Base-by-base conservation (phyloP, 345 rosid species). In the Brassica carinata region DNA sequence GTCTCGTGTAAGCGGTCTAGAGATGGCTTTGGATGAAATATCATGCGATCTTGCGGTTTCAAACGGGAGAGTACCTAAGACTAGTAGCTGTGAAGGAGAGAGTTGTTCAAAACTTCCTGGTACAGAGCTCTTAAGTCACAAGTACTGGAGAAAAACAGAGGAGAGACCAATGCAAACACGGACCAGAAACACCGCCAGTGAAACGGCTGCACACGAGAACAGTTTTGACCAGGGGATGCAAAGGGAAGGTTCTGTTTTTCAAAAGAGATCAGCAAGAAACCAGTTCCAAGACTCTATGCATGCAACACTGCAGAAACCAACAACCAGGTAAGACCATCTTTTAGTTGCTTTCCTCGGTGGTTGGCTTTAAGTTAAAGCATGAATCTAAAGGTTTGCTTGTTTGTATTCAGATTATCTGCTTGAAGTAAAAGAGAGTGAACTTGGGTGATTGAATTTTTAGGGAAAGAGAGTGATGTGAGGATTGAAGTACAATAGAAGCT, bases 21-120 rank as follows among this genome's bases (percentile, higher is more conserved):
- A 96, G 89, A 90, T 89, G 94, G 94, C 94, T 71, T 84, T 96
- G 77, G 96, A 90, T 84, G 98, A 93, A 80, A 96, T 96, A 75
- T 96, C 98, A 64, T 78, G 86, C 30, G 98, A 90, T 86, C 74
- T 93, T 51, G 98, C 92, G 23, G 88, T 88, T 67, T 87, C 94
- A 29, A 88, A 80, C 58, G 94, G 97, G 72, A 92, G 93, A 83
- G 77, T 84, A 66, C 87, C 85, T 18, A 85, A 74, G 67, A 78
- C n/a, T 17, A 69, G 68, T 45, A 80, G 87, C 26, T 71, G 77
- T 36, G 79, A 76, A 57, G 94, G 90, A 72, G 87, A 89, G 77
- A 85, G 90, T 19, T 93, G 98, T 77, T 93, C 96, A 78, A 90
- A 87, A 83, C 87, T 93, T 64, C 98, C 99, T 27, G 97, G 98